Evolutionary conservation across 768 basidiomycete species (phyloP).

Genomic region (Russula lepida): DNA sequence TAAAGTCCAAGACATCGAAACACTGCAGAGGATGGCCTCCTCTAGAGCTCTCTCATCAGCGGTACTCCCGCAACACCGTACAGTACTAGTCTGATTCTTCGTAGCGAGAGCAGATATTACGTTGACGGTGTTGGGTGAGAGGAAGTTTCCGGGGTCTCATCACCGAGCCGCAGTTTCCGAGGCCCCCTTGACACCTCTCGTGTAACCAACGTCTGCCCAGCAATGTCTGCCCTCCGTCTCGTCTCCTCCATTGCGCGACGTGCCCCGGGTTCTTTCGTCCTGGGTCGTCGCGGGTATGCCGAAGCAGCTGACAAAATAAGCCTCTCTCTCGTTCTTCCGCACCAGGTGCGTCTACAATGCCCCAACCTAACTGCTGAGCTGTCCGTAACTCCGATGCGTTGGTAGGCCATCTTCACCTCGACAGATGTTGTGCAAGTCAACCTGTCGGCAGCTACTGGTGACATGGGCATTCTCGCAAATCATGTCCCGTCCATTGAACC

Average conservation of each 20-base stretch:
- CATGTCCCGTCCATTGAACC: slow-evolving; percentile 98
- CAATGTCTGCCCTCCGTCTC: slow-evolving; percentile 73
- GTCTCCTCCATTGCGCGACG: slow-evolving; percentile 56
- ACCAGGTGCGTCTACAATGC: slow-evolving; percentile 55
- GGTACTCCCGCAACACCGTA: too few relatives aligned
- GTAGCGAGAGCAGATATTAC: too few relatives aligned
- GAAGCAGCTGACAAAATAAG: slow-evolving; percentile 87
- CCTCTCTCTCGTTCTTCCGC: slow-evolving; percentile 88
- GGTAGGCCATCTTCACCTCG: slow-evolving; percentile 83
- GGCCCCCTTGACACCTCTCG: neutral
- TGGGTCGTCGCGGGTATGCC: slow-evolving; percentile 80
- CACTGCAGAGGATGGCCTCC: too few relatives aligned
- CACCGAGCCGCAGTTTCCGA: neutral
- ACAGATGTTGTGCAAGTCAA: slow-evolving; percentile 94
- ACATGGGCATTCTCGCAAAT: slow-evolving; percentile 99
- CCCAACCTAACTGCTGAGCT: neutral
- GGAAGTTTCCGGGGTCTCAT: neutral
- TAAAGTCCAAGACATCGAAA: too few relatives aligned
- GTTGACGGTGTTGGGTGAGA: too few relatives aligned
- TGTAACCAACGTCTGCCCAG: slow-evolving; percentile 16
- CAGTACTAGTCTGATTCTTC: too few relatives aligned
- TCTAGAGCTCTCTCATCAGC: too few relatives aligned
- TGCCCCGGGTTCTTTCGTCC: slow-evolving; percentile 40
- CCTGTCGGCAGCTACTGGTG: slow-evolving; percentile 85
- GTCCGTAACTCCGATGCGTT: slow-evolving; percentile 4